These are phyloP conservation scores for Myxozyma neglecta DNA, from an alignment of 805 yeast species.

Conservation along the genomic window DNA sequence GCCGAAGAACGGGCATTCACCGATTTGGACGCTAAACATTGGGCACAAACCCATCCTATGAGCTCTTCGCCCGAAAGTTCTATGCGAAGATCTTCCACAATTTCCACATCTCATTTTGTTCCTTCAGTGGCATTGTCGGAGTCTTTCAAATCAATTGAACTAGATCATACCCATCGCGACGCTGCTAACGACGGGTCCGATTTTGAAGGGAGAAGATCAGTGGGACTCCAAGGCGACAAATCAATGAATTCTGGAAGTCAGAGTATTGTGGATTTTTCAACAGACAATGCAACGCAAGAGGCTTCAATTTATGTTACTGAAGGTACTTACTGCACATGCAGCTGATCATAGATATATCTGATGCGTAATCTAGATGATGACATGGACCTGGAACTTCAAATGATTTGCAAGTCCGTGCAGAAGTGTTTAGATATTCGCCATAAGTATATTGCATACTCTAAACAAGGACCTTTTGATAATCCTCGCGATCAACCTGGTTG, in stretches of 20 bases:
- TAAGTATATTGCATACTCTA: constrained; percentile 68
- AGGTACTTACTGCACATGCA: not conserved
- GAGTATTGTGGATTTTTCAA: not conserved
- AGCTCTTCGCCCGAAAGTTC: constrained; percentile 5
- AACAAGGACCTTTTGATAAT: constrained; percentile 72
- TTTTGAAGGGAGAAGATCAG: not conserved
- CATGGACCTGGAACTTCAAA: constrained; percentile 37
- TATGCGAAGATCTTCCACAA: constrained; percentile 10
- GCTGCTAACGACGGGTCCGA: not conserved
- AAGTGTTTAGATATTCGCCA: constrained; percentile 70
- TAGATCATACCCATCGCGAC: constrained; percentile 1
- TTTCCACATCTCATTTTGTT: not conserved
- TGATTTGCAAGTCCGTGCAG: constrained; percentile 42
- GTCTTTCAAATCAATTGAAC: constrained; percentile 12
- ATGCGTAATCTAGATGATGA: constrained; percentile 16
- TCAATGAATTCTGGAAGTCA: not conserved
- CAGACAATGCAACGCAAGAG: not conserved
- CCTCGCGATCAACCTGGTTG: constrained; percentile 78
- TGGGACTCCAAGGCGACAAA: not conserved
- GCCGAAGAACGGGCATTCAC: constrained; percentile 27
- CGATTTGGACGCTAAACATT: constrained; percentile 28
- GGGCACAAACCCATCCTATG: constrained; percentile 24
- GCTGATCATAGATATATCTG: not conserved
- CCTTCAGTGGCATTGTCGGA: constrained; percentile 9
- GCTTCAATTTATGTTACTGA: not conserved